These are phyloP conservation scores for Sphaceloma murrayae DNA, from an alignment of 2,329 filamentous ascomycete genomes.

Conservation along the genomic window DNA sequence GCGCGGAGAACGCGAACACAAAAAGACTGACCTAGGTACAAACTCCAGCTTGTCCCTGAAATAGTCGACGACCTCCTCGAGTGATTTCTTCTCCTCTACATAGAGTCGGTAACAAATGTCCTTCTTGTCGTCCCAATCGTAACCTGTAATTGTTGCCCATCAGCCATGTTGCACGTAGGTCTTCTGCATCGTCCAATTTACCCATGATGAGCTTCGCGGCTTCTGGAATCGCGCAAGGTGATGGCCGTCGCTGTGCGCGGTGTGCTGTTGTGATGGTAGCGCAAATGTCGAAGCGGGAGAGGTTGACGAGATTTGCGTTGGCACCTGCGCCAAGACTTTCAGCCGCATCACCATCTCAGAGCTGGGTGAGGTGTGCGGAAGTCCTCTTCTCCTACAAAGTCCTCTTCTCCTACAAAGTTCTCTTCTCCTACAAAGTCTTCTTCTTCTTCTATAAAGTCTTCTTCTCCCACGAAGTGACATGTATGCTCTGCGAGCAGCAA, in stretches of 20 bases:
- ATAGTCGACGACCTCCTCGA: conserved; percentile 66
- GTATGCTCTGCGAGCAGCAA: conserved; percentile 25
- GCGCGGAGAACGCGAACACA: no score
- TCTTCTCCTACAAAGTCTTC: no score
- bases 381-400: no score
- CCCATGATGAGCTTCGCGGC: background rate
- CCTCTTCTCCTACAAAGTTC: no score
- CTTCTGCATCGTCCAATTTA: background rate
- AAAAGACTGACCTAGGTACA: conserved; percentile 17
- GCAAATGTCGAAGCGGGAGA: conserved; percentile 9
- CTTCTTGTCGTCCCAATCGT: conserved; percentile 59
- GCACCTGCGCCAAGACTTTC: conserved; percentile 2
- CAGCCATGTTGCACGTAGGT: no score
- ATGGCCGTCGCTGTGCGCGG: conserved; percentile 2
- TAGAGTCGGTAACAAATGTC: conserved; percentile 61
- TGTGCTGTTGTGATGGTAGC: conserved; percentile 12
- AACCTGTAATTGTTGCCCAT: conserved; percentile 31
- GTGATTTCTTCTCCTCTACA: conserved; percentile 61
- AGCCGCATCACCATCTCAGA: no score
- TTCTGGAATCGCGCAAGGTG: background rate
- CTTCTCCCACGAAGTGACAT: no score
- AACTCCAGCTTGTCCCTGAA: conserved; percentile 36
- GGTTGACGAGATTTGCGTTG: conserved; percentile 12
- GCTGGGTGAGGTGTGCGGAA: no score
- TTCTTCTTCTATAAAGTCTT: no score